Evolutionary conservation across 106 monocot genomes (phyloP), one percentile per base, ranked within the genome.

Genomic region (Allium sativum): DNA sequence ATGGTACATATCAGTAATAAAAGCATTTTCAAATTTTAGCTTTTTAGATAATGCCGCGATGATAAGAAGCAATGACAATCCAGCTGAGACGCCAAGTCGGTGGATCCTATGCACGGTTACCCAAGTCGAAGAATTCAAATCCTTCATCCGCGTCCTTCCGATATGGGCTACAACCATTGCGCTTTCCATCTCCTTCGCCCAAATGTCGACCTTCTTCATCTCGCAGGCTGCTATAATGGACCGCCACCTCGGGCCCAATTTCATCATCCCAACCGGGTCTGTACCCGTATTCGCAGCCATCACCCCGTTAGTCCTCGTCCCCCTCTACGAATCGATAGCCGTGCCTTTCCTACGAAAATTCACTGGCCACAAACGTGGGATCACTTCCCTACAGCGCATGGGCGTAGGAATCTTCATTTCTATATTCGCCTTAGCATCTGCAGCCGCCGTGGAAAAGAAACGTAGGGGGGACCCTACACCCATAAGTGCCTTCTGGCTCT

Each of bases 81-180:
- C 19, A 6, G 11, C 7, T 15, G 40, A 18, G 12, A 20, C 18
- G 10, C 46, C 8, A 9, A 71, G 51, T 72, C 4, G 72, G n/a
- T 84, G 84, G 84, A 61, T 64, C 15, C 76, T 84, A 0, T 79
- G 72, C 68, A 86, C 74, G 0, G 78, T 78, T 20, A 81, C 81
- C 7, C 60, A 86, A 44, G 86, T 86, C 21, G 86, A 86, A 53
- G 86, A 86, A 62, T 53, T 82, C 52, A 86, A 82, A 64, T 68
- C 56, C 48, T 53, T 86, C 44, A 15, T 82, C 2, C 40, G 72
- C 50, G 64, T 82, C 14, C 82, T 86, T 21, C 86, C 86, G 14
- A 67, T 84, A 10, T 82, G 86, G 86, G 72, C 70, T 65, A 70
- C 73, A 16, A 81, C 73, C 65, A 74, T 75, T 43, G 66, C 67